Percentiles rank a stretch among this genome's conserved stretches.
These are phyloP conservation scores for Tagetes patula DNA, from an alignment of 129 eudicot species.

Conservation along the genomic window DNA sequence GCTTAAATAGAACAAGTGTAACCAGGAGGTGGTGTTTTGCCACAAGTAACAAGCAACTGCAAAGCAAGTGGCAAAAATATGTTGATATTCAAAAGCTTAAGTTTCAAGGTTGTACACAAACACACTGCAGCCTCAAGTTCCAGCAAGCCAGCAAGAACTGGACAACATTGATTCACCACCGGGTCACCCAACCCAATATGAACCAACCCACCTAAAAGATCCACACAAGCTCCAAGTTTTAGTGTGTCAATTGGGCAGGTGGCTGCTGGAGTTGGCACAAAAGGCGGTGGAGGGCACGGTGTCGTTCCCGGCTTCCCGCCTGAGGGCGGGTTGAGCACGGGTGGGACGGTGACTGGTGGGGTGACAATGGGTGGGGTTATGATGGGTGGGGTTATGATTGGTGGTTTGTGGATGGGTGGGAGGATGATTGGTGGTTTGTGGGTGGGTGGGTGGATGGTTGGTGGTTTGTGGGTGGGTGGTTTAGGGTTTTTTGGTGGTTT, in stretches of 20 bases:
- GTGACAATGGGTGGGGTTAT: slow-evolving; percentile 18
- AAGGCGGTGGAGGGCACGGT: slow-evolving; percentile 60
- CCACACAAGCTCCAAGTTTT: slow-evolving; percentile 89
- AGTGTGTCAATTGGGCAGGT: slow-evolving; percentile 71
- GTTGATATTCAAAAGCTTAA: slow-evolving; percentile 65
- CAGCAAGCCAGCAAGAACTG: slow-evolving; percentile 56
- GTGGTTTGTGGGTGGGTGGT: slow-evolving; percentile 35
- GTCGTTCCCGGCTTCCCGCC: slow-evolving; percentile 33
- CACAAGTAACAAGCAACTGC: slow-evolving; percentile 80
- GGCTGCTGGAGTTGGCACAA: slow-evolving; percentile 13
- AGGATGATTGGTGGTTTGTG: slow-evolving; percentile 32
- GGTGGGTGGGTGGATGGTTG: slow-evolving; percentile 29
- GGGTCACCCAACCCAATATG: slow-evolving; percentile 79
- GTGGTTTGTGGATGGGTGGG: slow-evolving; percentile 40
- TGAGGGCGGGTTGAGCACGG: slow-evolving; percentile 32
- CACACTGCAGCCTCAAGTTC: slow-evolving; percentile 89
- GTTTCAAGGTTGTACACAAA: slow-evolving; percentile 72
- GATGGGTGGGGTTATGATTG: slow-evolving; percentile 31
- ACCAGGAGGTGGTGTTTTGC: slow-evolving; percentile 87
- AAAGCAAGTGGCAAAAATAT: slow-evolving; percentile 74
- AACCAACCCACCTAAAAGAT: slow-evolving; percentile 81
- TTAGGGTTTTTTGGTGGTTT: neutral
- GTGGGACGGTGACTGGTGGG: slow-evolving; percentile 25
- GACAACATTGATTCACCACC: slow-evolving; percentile 69
- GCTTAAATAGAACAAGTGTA: slow-evolving; percentile 79